Base-by-base conservation (phyloP, 2,329 filamentous ascomycete genomes). In the Tolypocladium guangdongense region DNA sequence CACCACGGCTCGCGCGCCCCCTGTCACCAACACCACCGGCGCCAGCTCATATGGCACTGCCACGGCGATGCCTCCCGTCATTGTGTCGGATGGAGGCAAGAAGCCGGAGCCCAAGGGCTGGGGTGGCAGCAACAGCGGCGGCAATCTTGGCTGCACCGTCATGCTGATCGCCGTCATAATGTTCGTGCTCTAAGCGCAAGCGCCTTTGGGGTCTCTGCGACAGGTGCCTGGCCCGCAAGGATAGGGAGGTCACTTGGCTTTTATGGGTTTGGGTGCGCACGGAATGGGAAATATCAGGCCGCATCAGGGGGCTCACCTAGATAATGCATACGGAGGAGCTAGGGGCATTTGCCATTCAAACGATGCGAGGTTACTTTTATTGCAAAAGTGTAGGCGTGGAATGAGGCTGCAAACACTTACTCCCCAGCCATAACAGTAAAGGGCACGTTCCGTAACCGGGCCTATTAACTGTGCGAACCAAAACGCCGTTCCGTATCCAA, bases 91-190 rank as follows among this genome's bases (percentile, higher is more conserved):
- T 32, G 66, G 62, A 4, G 62, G 57, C 54, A 70, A 68, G 62
- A 64, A 64, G 54, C 62, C 64, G 2, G 62, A 66, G 54, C 66
- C 63, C 36, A 59, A 59, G 41, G 63, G 62, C 35, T 65, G 63
- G 54, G 63, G 62, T 6, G 57, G 57, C 27, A 58, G 59, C 53
- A 68, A 62, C 50, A 62, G 63, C 54, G 63, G 61, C 22, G 63
- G 66, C 55, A 65, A 66, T 52, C 60, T 71, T 30, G 63, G 65
- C 41, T 69, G 66, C 56, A 58, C 64, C 38, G 58, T 72, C 57
- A 66, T 74, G 66, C 58, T 72, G 51, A 54, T 70, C 38, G 66
- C 66, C 14, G 60, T 60, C 47, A 57, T 69, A 50, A 64, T 68
- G 62, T 63, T 68, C 39, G 54, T 66, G 47, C 55, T 71, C 52